A percentile compares a stretch with the other conserved stretches of the same genome.
phyloP scores from a whole-genome alignment of 495 filamentous ascomycete species.

The Elasticomyces elasticus region DNA sequence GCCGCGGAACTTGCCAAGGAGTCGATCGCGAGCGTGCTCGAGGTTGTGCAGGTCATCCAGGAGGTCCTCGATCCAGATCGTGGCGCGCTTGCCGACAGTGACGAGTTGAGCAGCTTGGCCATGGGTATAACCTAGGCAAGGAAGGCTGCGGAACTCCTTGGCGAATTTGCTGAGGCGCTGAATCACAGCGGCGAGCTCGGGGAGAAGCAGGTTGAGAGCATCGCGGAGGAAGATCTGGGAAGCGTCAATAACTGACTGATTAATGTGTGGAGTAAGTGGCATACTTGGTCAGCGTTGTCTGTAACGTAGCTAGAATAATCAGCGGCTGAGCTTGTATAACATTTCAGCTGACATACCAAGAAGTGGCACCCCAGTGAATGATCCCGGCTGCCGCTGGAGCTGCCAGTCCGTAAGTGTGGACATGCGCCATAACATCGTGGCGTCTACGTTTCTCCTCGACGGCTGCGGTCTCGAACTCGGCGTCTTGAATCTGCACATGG shows the following conservation, averaged over 20 bases:
- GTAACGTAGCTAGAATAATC: conserved; percentile 35
- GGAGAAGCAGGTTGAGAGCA: conserved; percentile 64
- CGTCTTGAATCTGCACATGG: conserved; percentile 62
- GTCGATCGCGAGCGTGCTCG: conserved; percentile 58
- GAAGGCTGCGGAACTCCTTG: conserved; percentile 58
- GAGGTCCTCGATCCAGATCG: conserved; percentile 81
- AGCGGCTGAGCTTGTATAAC: too few relatives aligned
- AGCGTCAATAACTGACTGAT: conserved; percentile 2
- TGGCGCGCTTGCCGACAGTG: conserved; percentile 72
- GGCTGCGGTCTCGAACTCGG: conserved; percentile 65
- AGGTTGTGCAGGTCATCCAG: conserved; percentile 78
- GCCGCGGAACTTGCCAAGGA: conserved; percentile 63
- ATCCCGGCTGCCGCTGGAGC: conserved; percentile 78
- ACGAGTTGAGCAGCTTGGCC: conserved; percentile 63
- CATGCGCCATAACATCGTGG: conserved; percentile 51
- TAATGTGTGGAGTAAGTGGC: not conserved
- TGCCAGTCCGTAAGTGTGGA: conserved; percentile 60
- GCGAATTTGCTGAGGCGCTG: conserved; percentile 71
- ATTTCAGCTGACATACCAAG: conserved; percentile 31
- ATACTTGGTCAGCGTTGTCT: conserved; percentile 70
- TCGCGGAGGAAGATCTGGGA: conserved; percentile 60
- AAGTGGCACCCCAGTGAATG: conserved; percentile 68
- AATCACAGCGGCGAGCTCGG: conserved; percentile 78
- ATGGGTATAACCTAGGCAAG: conserved; percentile 75
- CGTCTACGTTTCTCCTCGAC: conserved; percentile 71